phyloP scores from a whole-genome alignment of 2,329 filamentous ascomycete species.

The Colletotrichum noveboracense region DNA sequence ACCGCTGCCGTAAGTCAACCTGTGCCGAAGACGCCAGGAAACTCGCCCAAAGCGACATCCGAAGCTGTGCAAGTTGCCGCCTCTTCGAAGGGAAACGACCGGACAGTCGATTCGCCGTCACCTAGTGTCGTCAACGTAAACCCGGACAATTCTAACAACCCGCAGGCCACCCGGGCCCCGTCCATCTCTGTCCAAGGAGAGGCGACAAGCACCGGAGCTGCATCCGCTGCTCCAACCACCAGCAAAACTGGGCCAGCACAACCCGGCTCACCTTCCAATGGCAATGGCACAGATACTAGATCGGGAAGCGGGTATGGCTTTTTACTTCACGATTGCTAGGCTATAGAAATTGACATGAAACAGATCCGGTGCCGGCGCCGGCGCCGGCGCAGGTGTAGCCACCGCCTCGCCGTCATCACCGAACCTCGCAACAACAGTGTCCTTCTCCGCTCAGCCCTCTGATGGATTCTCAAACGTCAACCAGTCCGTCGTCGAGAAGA shows the following conservation, averaged over 20 bases:
- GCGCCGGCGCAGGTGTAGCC: not conserved
- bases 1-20: not conserved
- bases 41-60: not conserved
- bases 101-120: not conserved
- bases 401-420: not conserved
- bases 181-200: not conserved
- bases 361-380: not conserved
- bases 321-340: not conserved
- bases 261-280: not conserved
- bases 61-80: not conserved
- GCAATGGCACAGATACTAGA: not conserved
- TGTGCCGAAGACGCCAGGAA: not conserved
- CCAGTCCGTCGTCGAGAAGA: not conserved
- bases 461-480: not conserved
- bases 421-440: not conserved
- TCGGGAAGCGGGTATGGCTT: not conserved
- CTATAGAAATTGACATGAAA: not conserved
- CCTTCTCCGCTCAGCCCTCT: conserved; percentile 4
- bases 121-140: not conserved
- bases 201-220: not conserved
- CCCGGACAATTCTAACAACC: not conserved
- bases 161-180: not conserved
- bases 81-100: not conserved
- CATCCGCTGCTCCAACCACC: not conserved
- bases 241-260: not conserved